Conservation (phyloP, 2,329 filamentous ascomycete species). For the Fusarium illudens region DNA sequence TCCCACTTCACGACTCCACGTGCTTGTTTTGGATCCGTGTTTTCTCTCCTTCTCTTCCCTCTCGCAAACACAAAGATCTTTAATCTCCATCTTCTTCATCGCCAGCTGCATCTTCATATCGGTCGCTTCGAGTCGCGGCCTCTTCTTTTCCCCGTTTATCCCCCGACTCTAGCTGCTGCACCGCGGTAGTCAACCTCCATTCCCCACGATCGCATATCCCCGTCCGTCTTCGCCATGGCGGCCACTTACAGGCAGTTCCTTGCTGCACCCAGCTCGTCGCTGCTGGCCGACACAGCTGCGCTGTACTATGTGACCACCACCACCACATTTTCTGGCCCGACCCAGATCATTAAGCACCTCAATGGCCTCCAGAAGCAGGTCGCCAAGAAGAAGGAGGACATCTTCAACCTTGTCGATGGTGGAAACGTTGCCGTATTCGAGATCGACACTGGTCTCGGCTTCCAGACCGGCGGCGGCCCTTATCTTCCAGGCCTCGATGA, state of each 20-base stretch:
- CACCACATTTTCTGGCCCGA: constrained; percentile 73
- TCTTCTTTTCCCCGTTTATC: constrained; percentile 4
- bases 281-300: constrained; percentile 71
- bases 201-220: constrained; percentile 23
- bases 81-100: constrained; percentile 10
- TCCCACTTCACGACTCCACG: constrained; percentile 38
- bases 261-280: constrained; percentile 68
- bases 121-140: constrained; percentile 24
- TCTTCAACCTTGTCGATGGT: constrained; percentile 78
- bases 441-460: constrained; percentile 83
- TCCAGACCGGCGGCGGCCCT: constrained; percentile 79
- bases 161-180: constrained; percentile 5
- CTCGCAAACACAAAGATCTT: constrained; percentile 7
- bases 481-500: constrained; percentile 92
- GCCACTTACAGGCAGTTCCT: constrained; percentile 77
- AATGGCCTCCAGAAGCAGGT: constrained; percentile 74
- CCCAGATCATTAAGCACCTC: constrained; percentile 85
- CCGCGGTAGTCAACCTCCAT: constrained; percentile 7
- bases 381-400: constrained; percentile 82
- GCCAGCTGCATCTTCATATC: constrained; percentile 4
- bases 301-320: constrained; percentile 92
- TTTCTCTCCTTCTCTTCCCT: constrained; percentile 34
- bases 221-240: constrained; percentile 48
- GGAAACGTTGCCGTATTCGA: constrained; percentile 79
- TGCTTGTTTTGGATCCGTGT: constrained; percentile 41